phyloP scores from a whole-genome alignment of 2,329 filamentous ascomycete genomes.

The Fusarium palustre region DNA sequence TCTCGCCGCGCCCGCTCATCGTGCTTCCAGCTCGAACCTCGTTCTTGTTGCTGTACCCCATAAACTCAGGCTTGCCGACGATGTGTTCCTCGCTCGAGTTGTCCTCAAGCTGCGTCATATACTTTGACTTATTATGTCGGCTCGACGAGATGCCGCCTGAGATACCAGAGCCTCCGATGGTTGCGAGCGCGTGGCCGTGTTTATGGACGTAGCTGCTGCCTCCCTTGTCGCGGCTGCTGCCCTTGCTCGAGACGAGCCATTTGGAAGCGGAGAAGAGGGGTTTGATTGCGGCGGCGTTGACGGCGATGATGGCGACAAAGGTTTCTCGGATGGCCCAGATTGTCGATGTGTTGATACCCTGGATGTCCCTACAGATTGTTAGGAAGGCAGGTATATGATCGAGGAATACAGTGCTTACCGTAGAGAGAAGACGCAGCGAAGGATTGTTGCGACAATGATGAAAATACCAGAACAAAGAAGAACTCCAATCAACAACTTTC shows the following conservation, averaged over 20 bases:
- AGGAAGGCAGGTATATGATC: neutral
- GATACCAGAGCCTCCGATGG: constrained; percentile 43
- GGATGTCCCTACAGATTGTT: constrained; percentile 42
- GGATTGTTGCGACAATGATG: constrained; percentile 56
- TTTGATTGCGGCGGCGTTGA: constrained; percentile 57
- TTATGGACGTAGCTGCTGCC: constrained; percentile 43
- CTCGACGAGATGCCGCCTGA: constrained; percentile 15
- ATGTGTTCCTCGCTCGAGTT: constrained; percentile 52
- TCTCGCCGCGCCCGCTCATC: constrained; percentile 30
- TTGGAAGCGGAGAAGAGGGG: constrained; percentile 52
- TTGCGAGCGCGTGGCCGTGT: constrained; percentile 44
- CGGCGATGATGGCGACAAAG: constrained; percentile 58
- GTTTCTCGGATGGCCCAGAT: constrained; percentile 60
- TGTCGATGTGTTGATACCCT: constrained; percentile 54
- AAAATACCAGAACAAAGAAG: constrained; percentile 59
- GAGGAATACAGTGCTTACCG: neutral
- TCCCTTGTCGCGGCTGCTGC: constrained; percentile 46
- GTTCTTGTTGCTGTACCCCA: constrained; percentile 33
- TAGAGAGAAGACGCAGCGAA: constrained; percentile 57
- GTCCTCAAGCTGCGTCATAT: constrained; percentile 45
- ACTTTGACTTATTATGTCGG: constrained; percentile 33
- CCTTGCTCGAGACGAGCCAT: constrained; percentile 52
- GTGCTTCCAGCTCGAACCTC: constrained; percentile 42
- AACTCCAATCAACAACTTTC: constrained; percentile 55
- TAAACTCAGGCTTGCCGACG: constrained; percentile 40